Evolutionary conservation across 345 rosid genomes (phyloP), one percentile per base, ranked within the genome.

Genomic region (Bretschneidera sinensis): DNA sequence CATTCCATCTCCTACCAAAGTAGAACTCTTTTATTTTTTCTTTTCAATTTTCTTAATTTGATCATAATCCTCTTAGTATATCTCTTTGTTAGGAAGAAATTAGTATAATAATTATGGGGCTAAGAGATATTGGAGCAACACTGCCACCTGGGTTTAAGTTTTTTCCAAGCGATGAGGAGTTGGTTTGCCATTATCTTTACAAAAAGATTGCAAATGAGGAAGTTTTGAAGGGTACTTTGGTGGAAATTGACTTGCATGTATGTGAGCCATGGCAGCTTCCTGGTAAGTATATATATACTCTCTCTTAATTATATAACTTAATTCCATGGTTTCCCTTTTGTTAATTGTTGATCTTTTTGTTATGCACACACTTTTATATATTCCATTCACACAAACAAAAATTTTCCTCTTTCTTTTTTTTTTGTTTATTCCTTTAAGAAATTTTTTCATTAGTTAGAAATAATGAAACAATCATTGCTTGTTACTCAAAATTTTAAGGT

Each of bases 211-310:
- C 85, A 9, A 86, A 90, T 74, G 85, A 77, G 60, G 77, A 86
- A 13, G 71, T 71, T 28, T 61, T 86, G 63, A 85, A 86, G 74
- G 89, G 87, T 25, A 81, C 92, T 65, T 76, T 94, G 75, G 82
- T 94, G 34, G 97, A 94, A 65, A 77, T 94, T 60, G 97, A 94
- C 77, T 73, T 94, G 77, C 99, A 94, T 78, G 81, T 81, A 10
- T 94, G 97, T 65, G 99, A 94, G 80, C 99, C 99, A 67, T 94
- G 99, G 99, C 95, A 94, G 70, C 99, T 94, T 69, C 99, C 99
- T 18, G 99, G 99, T 94, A 71, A 8, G 77, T 65, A 14, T 39
- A 1, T 14, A 1, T 39, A 5, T 39, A n/a, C 16, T 39, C 45
- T 39, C 33, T 39, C 45, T 39, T 11, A 1, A 5, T 39, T 11